phyloP scores from a whole-genome alignment of 2,329 filamentous ascomycete genomes.

The Zymoseptoria pseudotritici region DNA sequence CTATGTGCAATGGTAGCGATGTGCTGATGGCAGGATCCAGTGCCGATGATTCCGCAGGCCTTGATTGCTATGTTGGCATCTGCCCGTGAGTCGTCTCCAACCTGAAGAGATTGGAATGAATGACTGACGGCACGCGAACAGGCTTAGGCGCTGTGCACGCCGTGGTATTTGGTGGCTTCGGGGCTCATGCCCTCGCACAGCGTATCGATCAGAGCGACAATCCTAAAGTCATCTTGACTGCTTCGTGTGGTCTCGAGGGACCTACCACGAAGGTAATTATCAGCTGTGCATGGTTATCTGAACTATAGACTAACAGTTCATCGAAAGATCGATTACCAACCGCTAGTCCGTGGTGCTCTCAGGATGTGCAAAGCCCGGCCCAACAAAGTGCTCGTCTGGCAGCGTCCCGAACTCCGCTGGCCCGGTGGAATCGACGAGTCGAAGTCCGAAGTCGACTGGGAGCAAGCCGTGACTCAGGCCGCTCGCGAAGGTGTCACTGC shows the following conservation, averaged over 20 bases:
- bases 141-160: conserved; percentile 85
- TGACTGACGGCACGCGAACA: conserved; percentile 36
- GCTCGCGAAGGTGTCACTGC: conserved; percentile 59
- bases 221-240: conserved; percentile 72
- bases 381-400: conserved; percentile 68
- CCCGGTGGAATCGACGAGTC: conserved; percentile 53
- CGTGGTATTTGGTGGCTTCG: conserved; percentile 90
- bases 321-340: conserved; percentile 48
- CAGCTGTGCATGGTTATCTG: conserved; percentile 31
- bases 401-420: conserved; percentile 71
- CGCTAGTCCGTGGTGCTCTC: conserved; percentile 68
- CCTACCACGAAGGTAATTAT: conserved; percentile 66
- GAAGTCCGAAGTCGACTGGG: conserved; percentile 70
- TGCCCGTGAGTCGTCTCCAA: not conserved
- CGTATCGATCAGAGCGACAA: conserved; percentile 72
- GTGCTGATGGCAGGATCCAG: not conserved
- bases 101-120: not conserved
- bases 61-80: conserved; percentile 76
- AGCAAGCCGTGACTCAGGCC: conserved; percentile 64
- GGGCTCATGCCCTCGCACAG: conserved; percentile 71
- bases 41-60: conserved; percentile 92
- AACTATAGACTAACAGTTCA: not conserved
- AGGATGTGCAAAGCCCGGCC: conserved; percentile 63
- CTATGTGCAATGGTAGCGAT: not conserved
- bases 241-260: conserved; percentile 87